Evolutionary conservation across 1,284 basidiomycete genomes (phyloP).

Genomic region (Cryptococcus depauperatus): DNA sequence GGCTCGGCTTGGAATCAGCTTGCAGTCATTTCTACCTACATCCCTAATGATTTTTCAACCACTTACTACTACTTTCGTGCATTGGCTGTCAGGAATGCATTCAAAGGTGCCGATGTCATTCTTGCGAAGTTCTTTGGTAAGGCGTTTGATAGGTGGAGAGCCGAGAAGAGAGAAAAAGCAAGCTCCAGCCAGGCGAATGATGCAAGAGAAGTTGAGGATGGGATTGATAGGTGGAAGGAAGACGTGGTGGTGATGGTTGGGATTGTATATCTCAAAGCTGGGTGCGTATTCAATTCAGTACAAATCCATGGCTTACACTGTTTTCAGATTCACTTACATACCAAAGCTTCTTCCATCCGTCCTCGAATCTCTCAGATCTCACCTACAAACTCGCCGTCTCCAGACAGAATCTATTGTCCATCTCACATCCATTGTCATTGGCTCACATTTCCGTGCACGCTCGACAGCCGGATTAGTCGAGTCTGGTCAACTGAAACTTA

Average conservation of each 20-base stretch:
- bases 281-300: too few relatives aligned
- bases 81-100: conserved; percentile 74
- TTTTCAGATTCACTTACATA: conserved; percentile 36
- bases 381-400: conserved; percentile 62
- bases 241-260: conserved; percentile 58
- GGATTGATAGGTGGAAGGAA: conserved; percentile 60
- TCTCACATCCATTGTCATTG: conserved; percentile 63
- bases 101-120: conserved; percentile 80
- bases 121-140: conserved; percentile 63
- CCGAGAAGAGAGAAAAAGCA: conserved; percentile 34
- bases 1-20: conserved; percentile 92
- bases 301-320: too few relatives aligned
- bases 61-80: conserved; percentile 86
- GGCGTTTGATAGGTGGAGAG: conserved; percentile 50
- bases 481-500: conserved; percentile 7
- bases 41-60: conserved; percentile 69
- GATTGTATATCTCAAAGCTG: conserved; percentile 33
- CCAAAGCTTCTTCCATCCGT: conserved; percentile 14
- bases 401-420: conserved; percentile 68
- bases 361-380: conserved; percentile 22
- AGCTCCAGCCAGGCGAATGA: conserved; percentile 29
- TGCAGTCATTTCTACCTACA: conserved; percentile 80
- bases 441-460: conserved; percentile 71
- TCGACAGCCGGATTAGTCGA: conserved; percentile 38
- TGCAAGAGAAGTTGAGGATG: conserved; percentile 25